Evolutionary conservation across 768 basidiomycete genomes (phyloP).

Genomic region (Podaxis mareebaensis): DNA sequence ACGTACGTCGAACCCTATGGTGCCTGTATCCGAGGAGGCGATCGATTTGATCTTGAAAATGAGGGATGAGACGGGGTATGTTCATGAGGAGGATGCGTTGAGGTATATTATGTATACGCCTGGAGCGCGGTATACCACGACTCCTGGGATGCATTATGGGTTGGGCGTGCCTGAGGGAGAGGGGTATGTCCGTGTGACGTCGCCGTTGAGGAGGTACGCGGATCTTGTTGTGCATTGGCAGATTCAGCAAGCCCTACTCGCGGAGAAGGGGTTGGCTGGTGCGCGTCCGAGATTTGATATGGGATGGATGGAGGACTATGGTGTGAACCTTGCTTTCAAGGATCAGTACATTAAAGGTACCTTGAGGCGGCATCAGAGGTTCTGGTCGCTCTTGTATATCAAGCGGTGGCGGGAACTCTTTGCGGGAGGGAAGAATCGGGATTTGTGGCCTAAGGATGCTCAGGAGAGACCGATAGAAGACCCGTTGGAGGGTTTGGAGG

Average conservation of each 20-base stretch:
- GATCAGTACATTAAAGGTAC: constrained; percentile 18
- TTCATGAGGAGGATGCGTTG: constrained; percentile 39
- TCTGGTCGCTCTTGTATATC: constrained; percentile 38
- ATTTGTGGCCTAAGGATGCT: constrained; percentile 3
- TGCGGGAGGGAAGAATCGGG: constrained; percentile 7
- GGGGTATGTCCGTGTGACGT: constrained; percentile 84
- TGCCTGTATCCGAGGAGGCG: constrained; percentile 29
- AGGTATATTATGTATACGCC: constrained; percentile 34
- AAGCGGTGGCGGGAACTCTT: constrained; percentile 33
- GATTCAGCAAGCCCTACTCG: constrained; percentile 74
- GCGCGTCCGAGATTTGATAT: constrained; percentile 42
- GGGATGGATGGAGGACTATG: constrained; percentile 45
- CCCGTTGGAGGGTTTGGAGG: constrained; percentile 28
- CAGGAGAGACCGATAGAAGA: constrained; percentile 14
- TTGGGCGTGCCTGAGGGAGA: constrained; percentile 72
- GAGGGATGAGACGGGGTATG: constrained; percentile 47
- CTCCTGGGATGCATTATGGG: constrained; percentile 62
- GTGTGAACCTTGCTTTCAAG: constrained; percentile 31
- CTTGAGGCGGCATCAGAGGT: constrained; percentile 28
- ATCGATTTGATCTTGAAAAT: constrained; percentile 46
- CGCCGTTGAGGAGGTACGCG: constrained; percentile 81
- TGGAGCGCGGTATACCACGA: constrained; percentile 44
- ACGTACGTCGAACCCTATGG: constrained; percentile 41
- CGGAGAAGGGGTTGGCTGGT: constrained; percentile 27
- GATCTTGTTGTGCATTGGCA: constrained; percentile 94